Base-by-base conservation (phyloP, 2,329 filamentous ascomycete genomes). In the Gnomoniopsis sp. region DNA sequence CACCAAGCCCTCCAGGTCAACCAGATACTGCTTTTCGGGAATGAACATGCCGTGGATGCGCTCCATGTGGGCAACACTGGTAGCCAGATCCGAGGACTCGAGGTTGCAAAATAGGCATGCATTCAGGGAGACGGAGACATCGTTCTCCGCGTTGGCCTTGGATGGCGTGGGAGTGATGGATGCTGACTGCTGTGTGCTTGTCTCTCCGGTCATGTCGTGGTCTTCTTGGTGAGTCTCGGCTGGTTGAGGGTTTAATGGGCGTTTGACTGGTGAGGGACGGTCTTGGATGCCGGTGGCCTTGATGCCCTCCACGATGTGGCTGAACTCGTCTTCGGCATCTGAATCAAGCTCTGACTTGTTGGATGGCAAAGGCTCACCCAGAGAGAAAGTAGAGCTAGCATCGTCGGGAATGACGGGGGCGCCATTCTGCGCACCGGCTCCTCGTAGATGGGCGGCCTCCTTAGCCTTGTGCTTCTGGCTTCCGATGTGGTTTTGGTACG, bases 11-110 rank as follows among this genome's bases (percentile, higher is more conserved):
- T 96, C 88, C 3, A 95, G 72, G 68, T 99, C 85, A 4, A 89
- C 86, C 2, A 99, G 77, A 67, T 91, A 99, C 34, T 88, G 78
- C 74, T 87, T 89, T 72, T 99, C 95, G 0, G 95, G 95, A 62
- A 99, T 88, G 74, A 98, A 97, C 86, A 97, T 92, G 77, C 93
- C 91, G 71, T 99, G 95, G 67, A 88, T 88, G 61, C 90, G 89
- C 70, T 89, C 87, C 95, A 99, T 99, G 71, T 99, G 95, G 44
- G 86, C 78, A 36, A 91, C 79, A 69, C 93, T 97, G 34, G 93
- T 78, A n/a, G 85, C 75, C 6, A 91, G 76, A 14, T 85, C 89
- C 0, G 90, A 85, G 0, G 92, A 96, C 52, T 88, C 80, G 68
- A 90, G 89, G 73, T 95, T 96, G 81, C 95, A 99, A 80, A 99